Base-by-base conservation (phyloP, 148 eudicot genomes). In the Dysphania ambrosioides region DNA sequence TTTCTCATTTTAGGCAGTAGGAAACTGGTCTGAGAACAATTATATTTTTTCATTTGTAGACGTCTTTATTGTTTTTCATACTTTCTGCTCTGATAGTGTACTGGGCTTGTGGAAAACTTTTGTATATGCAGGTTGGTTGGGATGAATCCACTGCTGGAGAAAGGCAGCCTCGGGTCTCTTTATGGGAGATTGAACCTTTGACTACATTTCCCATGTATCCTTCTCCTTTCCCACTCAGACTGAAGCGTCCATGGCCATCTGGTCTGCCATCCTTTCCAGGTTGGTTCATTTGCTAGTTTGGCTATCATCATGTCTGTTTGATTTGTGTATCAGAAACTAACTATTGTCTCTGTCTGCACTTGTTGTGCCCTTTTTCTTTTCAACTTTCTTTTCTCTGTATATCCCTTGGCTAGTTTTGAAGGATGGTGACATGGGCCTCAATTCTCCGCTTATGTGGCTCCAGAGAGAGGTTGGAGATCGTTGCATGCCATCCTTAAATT, bases 161-260 rank as follows among this genome's bases (percentile, higher is more conserved):
- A 76, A 86, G 91, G 76, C 97, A 87, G 70, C 97, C 93, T 21
- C 77, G 97, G 73, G 97, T 89, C 67, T 89, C 91, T 44, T 73
- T 89, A 76, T 91, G 97, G 97, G 97, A 91, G 62, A 91, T 91
- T 72, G 97, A 91, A 75, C 97, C 97, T 7, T 80, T 91, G 72
- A 87, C 97, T 31, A 88, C 97, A 34, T 91, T 91, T 75, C 97
- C 97, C 7, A 91, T 91, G 93, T 91, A 91, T 64, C 93, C 91
- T 55, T 88, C 96, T 57, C 93, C 89, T 31, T 91, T 87, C 73
- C 81, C 97, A 24, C 76, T 91, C 44, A 83, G 93, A 78, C 57
- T 91, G 76, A 91, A 91, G 83, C 88, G 97, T 23, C 93, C 97
- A 30, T 91, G 93, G 97, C 86, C 91, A 29, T 79, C 89, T 36